Evolutionary conservation across 1,284 basidiomycete genomes (phyloP), one percentile per base, ranked within the genome.

Genomic region (Coniferiporia weirii): DNA sequence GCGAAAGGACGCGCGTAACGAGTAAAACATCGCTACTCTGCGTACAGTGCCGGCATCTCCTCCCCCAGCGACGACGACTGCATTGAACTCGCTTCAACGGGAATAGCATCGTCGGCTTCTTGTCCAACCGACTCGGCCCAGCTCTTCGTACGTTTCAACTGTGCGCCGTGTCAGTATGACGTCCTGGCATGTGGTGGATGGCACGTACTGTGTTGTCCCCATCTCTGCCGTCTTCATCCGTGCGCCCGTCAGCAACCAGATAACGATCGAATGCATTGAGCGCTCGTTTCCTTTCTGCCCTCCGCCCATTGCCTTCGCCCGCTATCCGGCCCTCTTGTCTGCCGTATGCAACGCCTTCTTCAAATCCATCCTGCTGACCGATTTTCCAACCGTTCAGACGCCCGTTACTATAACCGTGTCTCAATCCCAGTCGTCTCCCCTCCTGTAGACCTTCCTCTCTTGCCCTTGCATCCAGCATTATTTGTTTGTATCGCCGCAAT

Each of bases 391-490:
- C 79, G 34, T 79, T 76, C 13, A 74, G 68, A 19, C 71, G 67
- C 1, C 77, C 78, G 47, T 75, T 72, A 50, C 72, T 74, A 62
- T 74, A 77, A 63, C 75, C 71, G 64, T 71, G 69, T 48, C 70
- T 63, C 61, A 74, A 64, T 51, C 76, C 75, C 46, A 75, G 54
- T 52, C 70, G 64, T 55, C 71, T 60, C 9, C 75, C 72, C 60
- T 79, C 76, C 56, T 82, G 74, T 49, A 75, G 66, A 2, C 77
- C 77, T 36, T 75, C 72, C 44, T 83, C 78, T 32, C 75, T 68
- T 15, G 78, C 76, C 66, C 82, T 73, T 34, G 75, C 73, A 47
- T 79, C 82, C 50, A 74, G 69, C 59, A 86, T 64, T 48, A 75
- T 71, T 63, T 70, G 71, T 66, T 83, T 75, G 60, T 77, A 79